Base-by-base conservation (phyloP, 2,329 filamentous ascomycete genomes). In the Trichoderma sp. region DNA sequence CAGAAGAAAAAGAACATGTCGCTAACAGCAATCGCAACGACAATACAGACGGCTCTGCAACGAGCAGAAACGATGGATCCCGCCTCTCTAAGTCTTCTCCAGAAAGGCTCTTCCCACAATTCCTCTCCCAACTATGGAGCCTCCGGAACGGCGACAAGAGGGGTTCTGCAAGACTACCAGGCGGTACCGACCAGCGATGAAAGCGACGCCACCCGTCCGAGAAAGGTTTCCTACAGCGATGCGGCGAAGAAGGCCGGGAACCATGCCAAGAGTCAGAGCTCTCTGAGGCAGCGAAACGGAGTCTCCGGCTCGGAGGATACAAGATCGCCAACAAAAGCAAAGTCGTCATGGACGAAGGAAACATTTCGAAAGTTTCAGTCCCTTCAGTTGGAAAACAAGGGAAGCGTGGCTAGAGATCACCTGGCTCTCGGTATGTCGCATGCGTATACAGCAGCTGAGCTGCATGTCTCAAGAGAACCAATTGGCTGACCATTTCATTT, bases 361-460 rank as follows among this genome's bases (percentile, higher is more conserved):
- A 79, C 88, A 51, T 75, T 85, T 28, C 81, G 79, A 8, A 81
- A 84, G 71, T 86, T 91, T 67, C 85, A 84, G 76, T 88, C 88
- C 6, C 86, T 96, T 66, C 93, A 95, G 83, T 82, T 96, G 73
- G 93, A 96, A 81, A 96, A 96, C 78, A 95, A 94, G 81, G 93
- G 93, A 51, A 93, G 91, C 78, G 93, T 95, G 51, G 93, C 93
- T 12, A 85, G 93, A 77, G 93, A 96, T 81, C 93, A 96, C 82
- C 83, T 96, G 70, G 93, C 93, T 26, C 83, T 96, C 63, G 92
- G 92, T 95, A 82, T 66, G 83, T 63, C 43, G 32, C 62, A n/a
- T 30, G 39, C 26, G 26, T 32, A 14, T 12, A 24, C 36, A 18
- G 39, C 56, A 32, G 36, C 28, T 51, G 66, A n/a, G 56, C 36